Base-by-base conservation (phyloP, 805 yeast species). In the Brettanomyces bruxellensis region DNA sequence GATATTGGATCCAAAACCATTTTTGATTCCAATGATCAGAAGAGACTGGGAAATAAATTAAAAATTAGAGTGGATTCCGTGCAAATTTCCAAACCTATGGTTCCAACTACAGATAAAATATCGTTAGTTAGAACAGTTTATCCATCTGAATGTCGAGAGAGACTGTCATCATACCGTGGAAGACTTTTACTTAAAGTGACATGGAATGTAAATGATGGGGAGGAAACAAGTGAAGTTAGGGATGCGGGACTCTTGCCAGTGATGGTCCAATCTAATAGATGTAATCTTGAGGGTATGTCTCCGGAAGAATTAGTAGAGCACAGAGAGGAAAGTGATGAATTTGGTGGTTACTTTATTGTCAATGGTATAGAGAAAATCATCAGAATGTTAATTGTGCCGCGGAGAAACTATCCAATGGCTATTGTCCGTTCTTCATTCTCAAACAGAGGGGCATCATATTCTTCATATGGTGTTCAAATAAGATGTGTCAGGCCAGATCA, bases 351-450 rank as follows among this genome's bases (percentile, higher is more conserved):
- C 66, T 93, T 93, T 66, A 78, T 89, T 55, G 90, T 91, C 50
- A 91, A 91, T 63, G 99, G 99, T 73, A 90, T 91, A 56, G 99
- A 93, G 67, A 93, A 93, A 68, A 74, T 93, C 58, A 80, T 93
- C 58, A 86, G 99, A 70, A 88, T 93, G 98, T 79, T 93, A 65
- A 88, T 93, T 71, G 97, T 93, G 18, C 99, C 91, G 69, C 83
- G 98, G 66, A 79, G 99, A 67, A 93, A 93, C 65, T 97, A 90
- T 62, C 95, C 98, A 24, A 88, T 93, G 96, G 98, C 98, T 11
- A 80, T 93, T 58, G 83, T 89, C 49, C 87, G 99, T 70, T 95
- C 96, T 34, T 86, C 95, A 9, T 93, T 91, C 61, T 83, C 83
- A 44, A 89, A 89, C 69, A 83, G 99, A 75, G 99, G 99, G 59